Evolutionary conservation across 2,329 filamentous ascomycete species (phyloP).

Genomic region (Xylariaceae sp.): DNA sequence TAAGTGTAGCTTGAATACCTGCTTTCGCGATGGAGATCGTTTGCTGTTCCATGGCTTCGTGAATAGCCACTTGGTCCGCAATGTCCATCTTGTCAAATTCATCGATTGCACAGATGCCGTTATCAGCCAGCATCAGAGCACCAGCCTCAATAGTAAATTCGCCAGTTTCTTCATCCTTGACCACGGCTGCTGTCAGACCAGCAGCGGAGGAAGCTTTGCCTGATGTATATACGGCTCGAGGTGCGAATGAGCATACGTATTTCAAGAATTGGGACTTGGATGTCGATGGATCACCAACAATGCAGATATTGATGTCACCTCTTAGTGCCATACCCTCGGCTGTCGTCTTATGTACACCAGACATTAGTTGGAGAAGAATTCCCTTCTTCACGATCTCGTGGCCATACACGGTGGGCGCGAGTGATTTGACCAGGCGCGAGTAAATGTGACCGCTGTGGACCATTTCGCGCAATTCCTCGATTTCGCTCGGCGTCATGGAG

Average conservation of each 20-base stretch:
- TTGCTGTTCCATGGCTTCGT: slow-evolving; percentile 99
- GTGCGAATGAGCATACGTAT: slow-evolving; percentile 96
- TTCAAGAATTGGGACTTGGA: slow-evolving; percentile 98
- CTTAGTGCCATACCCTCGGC: slow-evolving; percentile 91
- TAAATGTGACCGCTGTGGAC: slow-evolving; percentile 97
- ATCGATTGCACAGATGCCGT: slow-evolving; percentile 96
- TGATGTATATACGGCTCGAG: slow-evolving; percentile 93
- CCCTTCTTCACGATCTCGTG: slow-evolving; percentile 98
- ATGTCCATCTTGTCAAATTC: slow-evolving; percentile 99
- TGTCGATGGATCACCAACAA: slow-evolving; percentile 94
- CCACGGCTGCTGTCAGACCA: slow-evolving; percentile 92
- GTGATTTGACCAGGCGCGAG: slow-evolving; percentile 82
- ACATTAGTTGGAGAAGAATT: slow-evolving; percentile 86
- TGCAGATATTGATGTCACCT: slow-evolving; percentile 98
- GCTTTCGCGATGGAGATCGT: slow-evolving; percentile 99
- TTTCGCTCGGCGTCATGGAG: slow-evolving; percentile 80
- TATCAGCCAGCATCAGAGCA: slow-evolving; percentile 94
- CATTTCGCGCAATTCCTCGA: slow-evolving; percentile 87
- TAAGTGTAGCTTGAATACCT: slow-evolving; percentile 95
- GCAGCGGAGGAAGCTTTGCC: slow-evolving; percentile 96
- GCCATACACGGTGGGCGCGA: slow-evolving; percentile 95
- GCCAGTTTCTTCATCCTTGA: slow-evolving; percentile 97
- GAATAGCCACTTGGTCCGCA: slow-evolving; percentile 92
- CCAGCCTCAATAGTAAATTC: slow-evolving; percentile 99
- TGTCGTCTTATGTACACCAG: slow-evolving; percentile 89